These are phyloP conservation scores for Iberis pinnata DNA, from an alignment of 345 rosid genomes.

Conservation along the genomic window DNA sequence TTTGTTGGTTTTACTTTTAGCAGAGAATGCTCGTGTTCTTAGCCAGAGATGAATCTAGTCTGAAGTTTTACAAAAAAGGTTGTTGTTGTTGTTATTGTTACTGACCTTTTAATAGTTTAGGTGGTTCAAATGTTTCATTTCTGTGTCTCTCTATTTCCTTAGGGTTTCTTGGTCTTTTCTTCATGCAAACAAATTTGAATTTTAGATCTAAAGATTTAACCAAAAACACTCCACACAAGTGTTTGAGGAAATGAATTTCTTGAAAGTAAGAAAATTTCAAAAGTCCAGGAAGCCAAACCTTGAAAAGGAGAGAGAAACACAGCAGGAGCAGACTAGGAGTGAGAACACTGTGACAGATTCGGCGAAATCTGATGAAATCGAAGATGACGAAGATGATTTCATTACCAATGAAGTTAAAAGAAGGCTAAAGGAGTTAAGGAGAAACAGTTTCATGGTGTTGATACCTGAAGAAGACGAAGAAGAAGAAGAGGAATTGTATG, in stretches of 20 bases:
- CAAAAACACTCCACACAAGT: too few relatives aligned
- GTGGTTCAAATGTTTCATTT: background rate
- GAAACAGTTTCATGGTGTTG: slow-evolving; percentile 88
- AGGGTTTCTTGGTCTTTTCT: slow-evolving; percentile 14
- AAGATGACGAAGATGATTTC: slow-evolving; percentile 92
- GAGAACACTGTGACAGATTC: slow-evolving; percentile 34
- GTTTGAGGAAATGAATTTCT: slow-evolving; percentile 77
- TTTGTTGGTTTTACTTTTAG: too few relatives aligned
- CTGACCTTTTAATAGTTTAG: too few relatives aligned
- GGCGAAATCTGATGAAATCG: slow-evolving; percentile 37
- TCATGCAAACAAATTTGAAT: slow-evolving; percentile 19
- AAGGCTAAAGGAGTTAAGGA: slow-evolving; percentile 76
- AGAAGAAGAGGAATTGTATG: slow-evolving; percentile 58
- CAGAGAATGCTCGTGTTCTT: background rate
- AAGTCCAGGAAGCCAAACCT: slow-evolving; percentile 42
- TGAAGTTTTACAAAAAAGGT: too few relatives aligned
- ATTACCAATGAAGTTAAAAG: slow-evolving; percentile 89
- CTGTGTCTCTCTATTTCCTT: background rate
- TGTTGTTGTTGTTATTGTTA: too few relatives aligned
- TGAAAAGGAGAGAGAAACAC: slow-evolving; percentile 42
- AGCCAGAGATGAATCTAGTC: slow-evolving; percentile 17
- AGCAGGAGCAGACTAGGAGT: slow-evolving; percentile 40
- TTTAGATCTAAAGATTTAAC: slow-evolving; percentile 22
- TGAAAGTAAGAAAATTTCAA: slow-evolving; percentile 61
- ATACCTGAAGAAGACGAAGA: slow-evolving; percentile 85